Evolutionary conservation across 495 filamentous ascomycete species (phyloP).

Genomic region (Margaritispora aquatica): DNA sequence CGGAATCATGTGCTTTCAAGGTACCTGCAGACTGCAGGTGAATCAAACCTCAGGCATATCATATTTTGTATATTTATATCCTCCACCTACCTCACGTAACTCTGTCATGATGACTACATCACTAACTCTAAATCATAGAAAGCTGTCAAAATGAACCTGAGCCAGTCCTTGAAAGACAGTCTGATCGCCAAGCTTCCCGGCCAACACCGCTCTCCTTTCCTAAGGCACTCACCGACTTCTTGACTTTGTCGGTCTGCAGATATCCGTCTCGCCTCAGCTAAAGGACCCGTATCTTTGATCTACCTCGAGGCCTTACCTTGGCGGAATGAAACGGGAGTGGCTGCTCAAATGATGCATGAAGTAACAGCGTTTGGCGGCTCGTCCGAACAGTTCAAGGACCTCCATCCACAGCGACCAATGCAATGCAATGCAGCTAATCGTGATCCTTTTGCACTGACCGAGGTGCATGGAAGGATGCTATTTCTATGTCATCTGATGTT

Average conservation of each 20-base stretch:
- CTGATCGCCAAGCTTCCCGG: neutral
- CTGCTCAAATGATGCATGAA: neutral
- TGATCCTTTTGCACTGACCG: neutral
- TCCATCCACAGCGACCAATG: no score
- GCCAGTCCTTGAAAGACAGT: no score
- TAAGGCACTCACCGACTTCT: neutral
- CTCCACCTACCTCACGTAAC: no score
- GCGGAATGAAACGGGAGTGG: neutral
- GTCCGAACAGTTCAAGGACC: neutral
- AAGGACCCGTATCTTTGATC: neutral
- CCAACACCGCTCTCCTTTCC: neutral
- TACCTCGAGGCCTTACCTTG: no score
- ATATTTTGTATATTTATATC: no score
- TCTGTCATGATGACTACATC: no score
- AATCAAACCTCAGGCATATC: no score
- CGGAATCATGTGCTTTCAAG: no score
- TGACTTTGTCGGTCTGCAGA: neutral
- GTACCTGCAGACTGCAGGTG: no score
- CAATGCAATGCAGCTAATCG: neutral
- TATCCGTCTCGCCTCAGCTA: neutral
- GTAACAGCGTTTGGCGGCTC: neutral
- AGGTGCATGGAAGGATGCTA: neutral
- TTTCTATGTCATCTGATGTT: slow-evolving; percentile 5
- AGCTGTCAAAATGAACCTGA: no score
- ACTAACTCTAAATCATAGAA: no score